Conservation (phyloP, 306 rosid genomes). For the Hippophae tibetana region DNA sequence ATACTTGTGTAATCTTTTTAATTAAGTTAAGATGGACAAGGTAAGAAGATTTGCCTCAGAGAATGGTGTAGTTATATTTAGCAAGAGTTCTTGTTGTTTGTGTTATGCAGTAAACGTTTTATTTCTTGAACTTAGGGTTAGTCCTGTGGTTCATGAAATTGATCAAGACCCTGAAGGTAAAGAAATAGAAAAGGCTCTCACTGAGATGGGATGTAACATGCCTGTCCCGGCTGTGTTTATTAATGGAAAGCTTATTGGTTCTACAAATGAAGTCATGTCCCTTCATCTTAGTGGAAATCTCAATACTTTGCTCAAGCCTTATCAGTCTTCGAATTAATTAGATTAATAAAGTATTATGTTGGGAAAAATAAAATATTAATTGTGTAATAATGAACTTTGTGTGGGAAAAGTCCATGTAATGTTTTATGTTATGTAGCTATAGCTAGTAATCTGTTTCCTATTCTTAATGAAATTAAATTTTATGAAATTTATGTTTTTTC, state of each 20-base stretch:
- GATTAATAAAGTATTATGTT: constrained; percentile 20
- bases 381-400: constrained; percentile 23
- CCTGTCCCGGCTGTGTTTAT: constrained; percentile 93
- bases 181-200: constrained; percentile 84
- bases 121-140: constrained; percentile 57
- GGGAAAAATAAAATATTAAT: constrained; percentile 48
- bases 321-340: constrained; percentile 27
- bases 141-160: constrained; percentile 56
- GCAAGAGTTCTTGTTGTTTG: constrained; percentile 90
- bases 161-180: constrained; percentile 78
- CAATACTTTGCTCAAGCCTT: constrained; percentile 43
- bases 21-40: constrained; percentile 55
- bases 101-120: constrained; percentile 71
- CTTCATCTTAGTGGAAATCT: constrained; percentile 80
- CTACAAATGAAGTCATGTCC: constrained; percentile 96
- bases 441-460: constrained; percentile 45
- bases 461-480: constrained; percentile 53
- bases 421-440: constrained; percentile 27
- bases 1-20: too few species aligned
- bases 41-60: constrained; percentile 70
- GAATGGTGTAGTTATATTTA: constrained; percentile 83
- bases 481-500: constrained; percentile 11
- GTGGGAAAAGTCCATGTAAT: constrained; percentile 21
- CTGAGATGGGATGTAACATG: constrained; percentile 49
- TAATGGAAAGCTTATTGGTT: constrained; percentile 66